Conservation (phyloP, 2,329 filamentous ascomycete genomes). For the Chaetomium sp. region DNA sequence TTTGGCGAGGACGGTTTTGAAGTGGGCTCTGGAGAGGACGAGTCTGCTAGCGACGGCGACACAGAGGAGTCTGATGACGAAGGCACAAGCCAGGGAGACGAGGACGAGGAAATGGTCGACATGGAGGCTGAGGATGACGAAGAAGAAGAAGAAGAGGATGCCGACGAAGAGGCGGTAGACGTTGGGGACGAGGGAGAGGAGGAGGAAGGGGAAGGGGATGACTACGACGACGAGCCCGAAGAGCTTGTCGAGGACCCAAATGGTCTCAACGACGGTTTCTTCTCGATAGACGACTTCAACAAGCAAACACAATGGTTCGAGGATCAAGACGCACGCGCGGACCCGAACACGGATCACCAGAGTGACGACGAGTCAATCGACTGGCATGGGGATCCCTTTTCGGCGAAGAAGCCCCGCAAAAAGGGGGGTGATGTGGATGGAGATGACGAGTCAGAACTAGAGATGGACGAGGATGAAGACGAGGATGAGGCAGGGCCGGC, state of each 20-base stretch:
- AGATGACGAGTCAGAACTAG: slow-evolving; percentile 37
- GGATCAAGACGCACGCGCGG: slow-evolving; percentile 76
- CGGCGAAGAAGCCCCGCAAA: slow-evolving; percentile 38
- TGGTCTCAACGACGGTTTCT: slow-evolving; percentile 95
- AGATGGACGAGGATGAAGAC: slow-evolving; percentile 47
- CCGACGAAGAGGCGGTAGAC: slow-evolving; percentile 41
- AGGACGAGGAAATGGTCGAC: slow-evolving; percentile 45
- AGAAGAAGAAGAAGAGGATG: slow-evolving; percentile 43
- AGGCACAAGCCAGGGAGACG: slow-evolving; percentile 35
- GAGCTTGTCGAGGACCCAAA: slow-evolving; percentile 72
- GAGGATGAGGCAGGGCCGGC: slow-evolving; percentile 79
- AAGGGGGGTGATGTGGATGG: slow-evolving; percentile 41
- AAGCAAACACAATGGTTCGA: slow-evolving; percentile 88
- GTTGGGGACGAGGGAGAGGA: slow-evolving; percentile 44
- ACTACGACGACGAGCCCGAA: slow-evolving; percentile 52
- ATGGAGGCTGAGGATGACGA: slow-evolving; percentile 44
- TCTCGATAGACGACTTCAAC: slow-evolving; percentile 97
- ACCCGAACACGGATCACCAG: slow-evolving; percentile 70
- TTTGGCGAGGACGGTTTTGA: slow-evolving; percentile 44
- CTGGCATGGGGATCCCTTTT: slow-evolving; percentile 78
- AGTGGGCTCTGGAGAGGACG: slow-evolving; percentile 32
- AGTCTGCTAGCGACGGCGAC: slow-evolving; percentile 29
- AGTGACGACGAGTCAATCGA: slow-evolving; percentile 87
- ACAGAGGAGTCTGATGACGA: slow-evolving; percentile 33
- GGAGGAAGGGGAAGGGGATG: slow-evolving; percentile 44